Evolutionary conservation across 1,284 basidiomycete species (phyloP).

Genomic region (Pseudozyma tsukubaensis): DNA sequence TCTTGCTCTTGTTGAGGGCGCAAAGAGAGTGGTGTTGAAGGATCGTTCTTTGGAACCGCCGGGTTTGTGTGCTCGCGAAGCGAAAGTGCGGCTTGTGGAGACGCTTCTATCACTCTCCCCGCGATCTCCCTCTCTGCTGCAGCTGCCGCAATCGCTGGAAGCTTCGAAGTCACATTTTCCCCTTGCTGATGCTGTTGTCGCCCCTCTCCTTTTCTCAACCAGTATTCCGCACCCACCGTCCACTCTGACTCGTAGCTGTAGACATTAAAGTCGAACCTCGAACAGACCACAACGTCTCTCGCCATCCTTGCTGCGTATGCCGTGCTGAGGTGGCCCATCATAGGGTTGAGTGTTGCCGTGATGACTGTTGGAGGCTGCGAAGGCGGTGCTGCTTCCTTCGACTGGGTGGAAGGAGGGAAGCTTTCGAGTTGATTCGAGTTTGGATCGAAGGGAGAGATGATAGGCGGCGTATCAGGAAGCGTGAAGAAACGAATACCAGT

Average conservation of each 20-base stretch:
- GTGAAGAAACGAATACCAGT: conserved; percentile 93
- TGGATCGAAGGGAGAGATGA: conserved; percentile 6
- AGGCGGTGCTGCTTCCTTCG: conserved; percentile 61
- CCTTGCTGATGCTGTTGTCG: neutral
- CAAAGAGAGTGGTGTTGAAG: conserved; percentile 1
- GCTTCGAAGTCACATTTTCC: neutral
- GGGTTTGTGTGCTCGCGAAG: neutral
- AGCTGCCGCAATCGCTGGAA: neutral
- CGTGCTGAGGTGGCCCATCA: conserved; percentile 91
- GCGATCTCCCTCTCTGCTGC: neutral
- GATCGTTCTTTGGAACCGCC: no score
- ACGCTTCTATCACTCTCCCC: neutral
- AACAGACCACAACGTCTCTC: conserved; percentile 85
- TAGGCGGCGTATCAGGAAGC: conserved; percentile 76
- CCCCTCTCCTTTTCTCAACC: conserved; percentile 25
- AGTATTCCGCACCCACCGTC: conserved; percentile 76
- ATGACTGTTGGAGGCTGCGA: conserved; percentile 84
- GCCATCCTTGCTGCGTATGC: conserved; percentile 91
- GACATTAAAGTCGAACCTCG: conserved; percentile 94
- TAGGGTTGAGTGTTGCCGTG: conserved; percentile 93
- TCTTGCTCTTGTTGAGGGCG: conserved; percentile 1
- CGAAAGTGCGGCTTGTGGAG: neutral
- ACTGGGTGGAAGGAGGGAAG: no score
- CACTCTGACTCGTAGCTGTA: conserved; percentile 97
- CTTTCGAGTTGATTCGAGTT: neutral